phyloP scores from a whole-genome alignment of 2,329 filamentous ascomycete species.

The Botrytis fabae region DNA sequence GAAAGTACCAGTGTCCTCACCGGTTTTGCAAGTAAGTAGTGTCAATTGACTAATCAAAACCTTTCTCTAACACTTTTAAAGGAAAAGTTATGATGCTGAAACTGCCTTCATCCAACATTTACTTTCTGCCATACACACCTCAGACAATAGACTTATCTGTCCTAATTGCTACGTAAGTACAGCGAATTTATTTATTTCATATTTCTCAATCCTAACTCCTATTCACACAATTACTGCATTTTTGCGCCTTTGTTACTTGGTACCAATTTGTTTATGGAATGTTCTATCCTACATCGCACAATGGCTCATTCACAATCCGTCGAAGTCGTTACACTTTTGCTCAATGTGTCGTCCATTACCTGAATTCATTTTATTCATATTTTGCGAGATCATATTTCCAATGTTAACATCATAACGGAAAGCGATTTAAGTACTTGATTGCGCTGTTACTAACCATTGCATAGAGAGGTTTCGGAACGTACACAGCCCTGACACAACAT shows the following conservation, averaged over 20 bases:
- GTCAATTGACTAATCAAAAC: too few species aligned
- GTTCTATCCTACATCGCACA: neutral
- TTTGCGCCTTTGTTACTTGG: too few species aligned
- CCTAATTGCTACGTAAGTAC: conserved; percentile 15
- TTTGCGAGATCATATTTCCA: neutral
- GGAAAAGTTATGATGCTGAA: conserved; percentile 26
- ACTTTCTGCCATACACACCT: conserved; percentile 45
- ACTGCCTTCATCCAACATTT: conserved; percentile 45
- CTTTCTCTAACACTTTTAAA: conserved; percentile 1
- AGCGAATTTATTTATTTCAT: neutral
- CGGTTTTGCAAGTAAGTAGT: conserved; percentile 34
- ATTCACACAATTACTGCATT: too few species aligned
- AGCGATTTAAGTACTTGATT: neutral
- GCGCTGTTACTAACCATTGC: neutral
- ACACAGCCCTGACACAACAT: conserved; percentile 50
- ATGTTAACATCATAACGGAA: neutral
- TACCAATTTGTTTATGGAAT: neutral
- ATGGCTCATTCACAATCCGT: neutral
- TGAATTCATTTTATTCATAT: neutral
- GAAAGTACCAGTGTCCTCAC: conserved; percentile 38
- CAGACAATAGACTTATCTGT: conserved; percentile 30
- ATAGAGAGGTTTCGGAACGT: conserved; percentile 42
- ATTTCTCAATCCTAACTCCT: neutral
- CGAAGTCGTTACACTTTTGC: neutral
- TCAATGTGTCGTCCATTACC: neutral